phyloP scores from a whole-genome alignment of 306 rosid species.

The Dalbergia cochinchinensis region DNA sequence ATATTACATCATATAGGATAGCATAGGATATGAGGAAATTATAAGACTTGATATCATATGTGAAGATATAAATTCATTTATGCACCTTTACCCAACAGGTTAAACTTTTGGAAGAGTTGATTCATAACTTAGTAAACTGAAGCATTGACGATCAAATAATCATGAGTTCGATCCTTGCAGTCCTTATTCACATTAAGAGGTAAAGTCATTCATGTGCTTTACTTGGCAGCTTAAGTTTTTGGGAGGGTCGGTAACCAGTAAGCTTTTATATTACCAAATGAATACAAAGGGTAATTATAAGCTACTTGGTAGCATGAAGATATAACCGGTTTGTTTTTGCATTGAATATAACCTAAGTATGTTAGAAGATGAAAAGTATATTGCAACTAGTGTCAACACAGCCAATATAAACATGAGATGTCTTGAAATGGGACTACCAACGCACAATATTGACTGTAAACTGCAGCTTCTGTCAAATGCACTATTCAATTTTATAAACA shows the following conservation, averaged over 20 bases:
- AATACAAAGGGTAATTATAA: background rate
- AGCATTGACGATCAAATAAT: background rate
- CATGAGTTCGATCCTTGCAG: background rate
- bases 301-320: conserved; percentile 1
- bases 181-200: too few species aligned
- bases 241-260: background rate
- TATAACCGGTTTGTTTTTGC: background rate
- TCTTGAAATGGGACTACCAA: conserved; percentile 7
- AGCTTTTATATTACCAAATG: background rate
- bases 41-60: background rate
- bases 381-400: conserved; percentile 7
- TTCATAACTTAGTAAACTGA: background rate
- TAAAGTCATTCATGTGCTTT: too few species aligned
- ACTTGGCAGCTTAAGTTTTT: too few species aligned
- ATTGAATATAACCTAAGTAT: background rate
- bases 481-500: conserved; percentile 12
- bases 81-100: background rate
- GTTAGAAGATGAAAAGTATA: background rate
- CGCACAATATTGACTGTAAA: conserved; percentile 21
- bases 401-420: background rate
- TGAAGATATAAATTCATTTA: background rate
- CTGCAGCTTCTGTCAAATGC: conserved; percentile 22
- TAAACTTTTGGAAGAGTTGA: background rate
- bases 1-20: conserved; percentile 15
- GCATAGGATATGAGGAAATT: background rate